These are phyloP conservation scores for Candida argentea DNA, from an alignment of 805 yeast genomes.

Conservation along the genomic window DNA sequence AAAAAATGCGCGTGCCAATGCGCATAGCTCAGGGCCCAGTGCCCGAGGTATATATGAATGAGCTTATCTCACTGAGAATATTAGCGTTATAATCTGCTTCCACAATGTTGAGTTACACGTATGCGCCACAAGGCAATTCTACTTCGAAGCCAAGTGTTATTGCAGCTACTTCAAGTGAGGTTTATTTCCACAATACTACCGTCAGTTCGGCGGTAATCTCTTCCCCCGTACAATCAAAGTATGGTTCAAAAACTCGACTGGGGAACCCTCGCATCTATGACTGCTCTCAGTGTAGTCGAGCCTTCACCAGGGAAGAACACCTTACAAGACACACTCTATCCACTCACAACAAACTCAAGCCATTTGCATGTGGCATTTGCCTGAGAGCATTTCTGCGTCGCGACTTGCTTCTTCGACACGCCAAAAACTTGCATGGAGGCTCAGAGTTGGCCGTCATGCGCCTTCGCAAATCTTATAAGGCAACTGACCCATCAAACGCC, in stretches of 20 bases:
- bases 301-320: constrained; percentile 39
- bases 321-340: constrained; percentile 31
- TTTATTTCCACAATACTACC: too few relatives aligned
- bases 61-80: too few relatives aligned
- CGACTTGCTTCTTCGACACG: constrained; percentile 34
- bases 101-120: too few relatives aligned
- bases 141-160: too few relatives aligned
- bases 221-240: constrained; percentile 7
- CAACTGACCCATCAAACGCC: too few relatives aligned
- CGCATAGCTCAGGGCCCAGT: too few relatives aligned
- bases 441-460: constrained; percentile 33
- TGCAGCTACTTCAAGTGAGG: background rate
- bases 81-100: too few relatives aligned
- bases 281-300: constrained; percentile 32
- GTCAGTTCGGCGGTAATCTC: constrained; percentile 1
- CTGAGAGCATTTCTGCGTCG: constrained; percentile 32
- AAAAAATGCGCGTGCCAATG: too few relatives aligned
- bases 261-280: constrained; percentile 34
- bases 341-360: constrained; percentile 36
- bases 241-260: constrained; percentile 33
- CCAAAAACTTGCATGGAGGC: constrained; percentile 35
- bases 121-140: too few relatives aligned
- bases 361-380: constrained; percentile 36
- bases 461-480: constrained; percentile 28
- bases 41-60: too few relatives aligned